phyloP scores from a whole-genome alignment of 1,284 basidiomycete species.

The Tilletia caries region DNA sequence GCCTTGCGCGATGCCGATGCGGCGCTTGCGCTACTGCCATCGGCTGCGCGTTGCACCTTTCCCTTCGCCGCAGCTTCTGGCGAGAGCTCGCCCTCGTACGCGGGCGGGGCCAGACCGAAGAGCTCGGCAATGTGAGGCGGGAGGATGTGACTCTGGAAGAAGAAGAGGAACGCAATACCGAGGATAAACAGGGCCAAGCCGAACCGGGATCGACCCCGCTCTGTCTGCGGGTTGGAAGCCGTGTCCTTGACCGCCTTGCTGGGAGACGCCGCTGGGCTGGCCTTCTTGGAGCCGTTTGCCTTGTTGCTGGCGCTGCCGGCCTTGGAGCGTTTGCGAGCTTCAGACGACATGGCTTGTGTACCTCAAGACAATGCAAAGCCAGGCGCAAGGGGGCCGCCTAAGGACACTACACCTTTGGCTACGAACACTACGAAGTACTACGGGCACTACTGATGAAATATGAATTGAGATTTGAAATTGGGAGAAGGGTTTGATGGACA shows the following conservation, averaged over 20 bases:
- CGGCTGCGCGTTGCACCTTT: neutral
- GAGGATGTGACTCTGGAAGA: neutral
- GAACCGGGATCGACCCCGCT: neutral
- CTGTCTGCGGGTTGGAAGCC: neutral
- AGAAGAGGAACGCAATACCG: conserved; percentile 9
- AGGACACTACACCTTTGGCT: no score
- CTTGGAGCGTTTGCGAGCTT: neutral
- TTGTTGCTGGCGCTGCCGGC: neutral
- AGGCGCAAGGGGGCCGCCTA: no score
- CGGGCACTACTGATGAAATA: no score
- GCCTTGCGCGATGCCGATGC: neutral
- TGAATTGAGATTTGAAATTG: no score
- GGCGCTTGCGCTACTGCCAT: neutral
- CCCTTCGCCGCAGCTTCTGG: no score
- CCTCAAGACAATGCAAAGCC: neutral
- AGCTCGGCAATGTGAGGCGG: conserved; percentile 5
- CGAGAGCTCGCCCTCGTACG: neutral
- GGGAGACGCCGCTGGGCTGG: neutral
- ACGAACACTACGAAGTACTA: no score
- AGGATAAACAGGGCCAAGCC: neutral
- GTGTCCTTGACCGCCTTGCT: neutral
- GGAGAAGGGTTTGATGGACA: no score
- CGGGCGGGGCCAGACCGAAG: neutral
- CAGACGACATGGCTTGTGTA: neutral
- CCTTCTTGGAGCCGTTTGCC: neutral